Conservation (phyloP, 1,139 yeast genomes). For the Candida mesenterica region DNA sequence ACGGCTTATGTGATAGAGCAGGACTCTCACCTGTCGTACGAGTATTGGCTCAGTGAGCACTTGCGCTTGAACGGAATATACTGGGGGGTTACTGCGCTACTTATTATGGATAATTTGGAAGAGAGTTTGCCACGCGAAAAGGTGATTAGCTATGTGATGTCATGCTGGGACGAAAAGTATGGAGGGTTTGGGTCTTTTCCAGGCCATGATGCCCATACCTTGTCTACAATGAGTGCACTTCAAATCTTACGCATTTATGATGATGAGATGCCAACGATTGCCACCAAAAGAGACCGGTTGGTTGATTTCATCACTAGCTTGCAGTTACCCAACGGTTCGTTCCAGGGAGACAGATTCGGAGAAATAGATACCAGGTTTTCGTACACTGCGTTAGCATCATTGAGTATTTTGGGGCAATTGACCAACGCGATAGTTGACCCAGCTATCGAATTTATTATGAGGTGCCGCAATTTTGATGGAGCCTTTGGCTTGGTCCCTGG, state of each 20-base stretch:
- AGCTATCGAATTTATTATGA: slow-evolving; percentile 62
- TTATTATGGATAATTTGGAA: slow-evolving; percentile 55
- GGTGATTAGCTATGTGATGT: slow-evolving; percentile 62
- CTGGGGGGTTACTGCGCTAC: slow-evolving; percentile 88
- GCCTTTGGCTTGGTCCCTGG: slow-evolving; percentile 95
- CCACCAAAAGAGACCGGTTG: slow-evolving; percentile 26
- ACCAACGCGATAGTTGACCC: slow-evolving; percentile 59
- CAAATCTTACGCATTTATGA: slow-evolving; percentile 74
- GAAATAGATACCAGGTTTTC: slow-evolving; percentile 91
- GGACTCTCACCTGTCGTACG: slow-evolving; percentile 48
- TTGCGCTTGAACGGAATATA: slow-evolving; percentile 86
- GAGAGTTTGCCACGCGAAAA: slow-evolving; percentile 56
- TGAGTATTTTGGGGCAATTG: slow-evolving; percentile 66
- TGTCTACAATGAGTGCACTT: slow-evolving; percentile 81
- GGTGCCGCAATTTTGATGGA: slow-evolving; percentile 90
- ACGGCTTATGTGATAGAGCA: slow-evolving; percentile 36
- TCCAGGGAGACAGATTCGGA: slow-evolving; percentile 87
- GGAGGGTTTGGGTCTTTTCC: slow-evolving; percentile 96
- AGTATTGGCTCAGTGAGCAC: slow-evolving; percentile 90
- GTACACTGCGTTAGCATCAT: slow-evolving; percentile 73
- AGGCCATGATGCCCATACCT: slow-evolving; percentile 84
- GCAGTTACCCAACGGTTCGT: slow-evolving; percentile 74
- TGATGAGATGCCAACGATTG: slow-evolving; percentile 37
- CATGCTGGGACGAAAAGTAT: slow-evolving; percentile 56
- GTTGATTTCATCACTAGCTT: slow-evolving; percentile 45